Evolutionary conservation across 495 filamentous ascomycete species (phyloP).

Genomic region (Lasiosphaeriaceae sp.): DNA sequence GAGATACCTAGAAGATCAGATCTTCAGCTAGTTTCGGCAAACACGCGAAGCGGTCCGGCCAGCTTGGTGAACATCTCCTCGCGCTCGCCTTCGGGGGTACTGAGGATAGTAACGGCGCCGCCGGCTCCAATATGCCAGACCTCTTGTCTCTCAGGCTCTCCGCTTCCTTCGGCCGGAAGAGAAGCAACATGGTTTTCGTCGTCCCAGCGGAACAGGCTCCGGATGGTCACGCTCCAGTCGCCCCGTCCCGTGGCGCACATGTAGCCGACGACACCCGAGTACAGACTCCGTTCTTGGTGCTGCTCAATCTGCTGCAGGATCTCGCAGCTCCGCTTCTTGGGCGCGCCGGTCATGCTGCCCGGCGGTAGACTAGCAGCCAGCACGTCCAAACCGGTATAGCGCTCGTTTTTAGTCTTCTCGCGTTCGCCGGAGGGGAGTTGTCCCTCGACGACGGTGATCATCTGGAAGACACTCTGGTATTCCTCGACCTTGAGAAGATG

Average conservation of each 20-base stretch:
- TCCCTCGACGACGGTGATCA: slow-evolving; percentile 83
- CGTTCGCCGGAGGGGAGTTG: slow-evolving; percentile 41
- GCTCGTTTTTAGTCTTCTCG: neutral
- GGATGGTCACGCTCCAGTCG: slow-evolving; percentile 84
- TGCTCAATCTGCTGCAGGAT: slow-evolving; percentile 66
- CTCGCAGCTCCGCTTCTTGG: slow-evolving; percentile 86
- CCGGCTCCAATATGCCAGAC: slow-evolving; percentile 84
- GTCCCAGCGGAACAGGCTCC: slow-evolving; percentile 68
- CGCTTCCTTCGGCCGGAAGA: slow-evolving; percentile 10
- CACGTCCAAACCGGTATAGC: slow-evolving; percentile 64
- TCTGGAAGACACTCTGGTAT: slow-evolving; percentile 82
- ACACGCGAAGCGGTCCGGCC: slow-evolving; percentile 58
- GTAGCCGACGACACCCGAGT: slow-evolving; percentile 87
- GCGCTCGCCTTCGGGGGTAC: slow-evolving; percentile 72
- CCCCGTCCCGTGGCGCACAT: slow-evolving; percentile 79
- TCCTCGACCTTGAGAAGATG: slow-evolving; percentile 84
- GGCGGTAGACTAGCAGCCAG: slow-evolving; percentile 77
- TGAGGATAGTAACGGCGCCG: slow-evolving; percentile 80
- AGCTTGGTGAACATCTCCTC: slow-evolving; percentile 90
- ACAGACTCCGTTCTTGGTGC: slow-evolving; percentile 66
- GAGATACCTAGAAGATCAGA: neutral
- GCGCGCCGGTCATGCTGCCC: slow-evolving; percentile 92
- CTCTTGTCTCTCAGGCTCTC: slow-evolving; percentile 33
- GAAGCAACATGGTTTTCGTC: slow-evolving; percentile 37
- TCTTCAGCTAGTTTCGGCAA: slow-evolving; percentile 31